Conservation (phyloP, 805 yeast species). For the Suhomyces pyralidae region DNA sequence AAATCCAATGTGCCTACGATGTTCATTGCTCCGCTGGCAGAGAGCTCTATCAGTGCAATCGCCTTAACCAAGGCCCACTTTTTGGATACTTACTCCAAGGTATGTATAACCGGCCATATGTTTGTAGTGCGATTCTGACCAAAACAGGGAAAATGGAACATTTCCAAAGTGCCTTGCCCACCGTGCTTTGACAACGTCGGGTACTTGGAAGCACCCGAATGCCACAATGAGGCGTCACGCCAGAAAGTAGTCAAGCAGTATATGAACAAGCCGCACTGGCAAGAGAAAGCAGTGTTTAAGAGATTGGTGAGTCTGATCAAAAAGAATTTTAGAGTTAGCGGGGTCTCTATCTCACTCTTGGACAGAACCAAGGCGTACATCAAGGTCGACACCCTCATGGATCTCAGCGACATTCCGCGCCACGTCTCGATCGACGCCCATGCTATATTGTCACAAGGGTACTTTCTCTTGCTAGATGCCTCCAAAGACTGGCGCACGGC, state of each 20-base stretch:
- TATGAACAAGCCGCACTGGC: constrained; percentile 49
- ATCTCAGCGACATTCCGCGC: constrained; percentile 51
- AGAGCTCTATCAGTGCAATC: constrained; percentile 18
- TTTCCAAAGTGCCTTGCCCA: constrained; percentile 56
- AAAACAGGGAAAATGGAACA: constrained; percentile 50
- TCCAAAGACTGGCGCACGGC: constrained; percentile 67
- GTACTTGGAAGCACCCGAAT: constrained; percentile 58
- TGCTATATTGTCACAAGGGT: constrained; percentile 55
- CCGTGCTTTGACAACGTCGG: constrained; percentile 44
- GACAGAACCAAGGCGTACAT: constrained; percentile 47
- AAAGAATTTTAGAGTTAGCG: constrained; percentile 43
- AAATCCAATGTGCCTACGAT: background rate
- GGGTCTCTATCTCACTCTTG: constrained; percentile 59
- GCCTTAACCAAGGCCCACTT: constrained; percentile 48
- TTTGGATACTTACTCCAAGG: constrained; percentile 50
- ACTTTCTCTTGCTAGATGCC: constrained; percentile 58
- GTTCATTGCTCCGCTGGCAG: constrained; percentile 19
- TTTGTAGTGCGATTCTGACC: background rate
- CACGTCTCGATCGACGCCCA: constrained; percentile 65
- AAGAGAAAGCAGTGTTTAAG: constrained; percentile 33
- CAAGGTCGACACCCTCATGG: constrained; percentile 48
- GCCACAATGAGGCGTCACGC: constrained; percentile 48
- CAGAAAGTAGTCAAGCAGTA: constrained; percentile 42
- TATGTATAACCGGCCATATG: constrained; percentile 15
- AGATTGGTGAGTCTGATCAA: constrained; percentile 36